These are phyloP conservation scores for Huiozyma sinensis DNA, from an alignment of 805 yeast genomes.

Conservation along the genomic window DNA sequence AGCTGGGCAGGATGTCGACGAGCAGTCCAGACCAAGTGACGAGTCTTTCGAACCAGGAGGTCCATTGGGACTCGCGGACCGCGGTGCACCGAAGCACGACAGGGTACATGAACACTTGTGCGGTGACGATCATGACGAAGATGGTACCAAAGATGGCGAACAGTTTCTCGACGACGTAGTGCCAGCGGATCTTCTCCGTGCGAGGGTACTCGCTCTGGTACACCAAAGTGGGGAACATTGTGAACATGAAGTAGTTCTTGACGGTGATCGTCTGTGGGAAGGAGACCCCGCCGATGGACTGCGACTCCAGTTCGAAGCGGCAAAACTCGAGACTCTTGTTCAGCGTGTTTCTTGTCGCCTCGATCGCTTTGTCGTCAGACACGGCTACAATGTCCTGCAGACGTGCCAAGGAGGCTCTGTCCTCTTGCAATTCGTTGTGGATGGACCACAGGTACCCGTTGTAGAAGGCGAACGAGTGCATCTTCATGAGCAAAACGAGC, in stretches of 20 bases:
- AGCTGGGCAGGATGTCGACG: slow-evolving; percentile 68
- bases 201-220: slow-evolving; percentile 78
- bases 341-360: slow-evolving; percentile 47
- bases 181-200: slow-evolving; percentile 56
- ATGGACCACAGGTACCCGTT: slow-evolving; percentile 81
- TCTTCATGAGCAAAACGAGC: slow-evolving; percentile 81
- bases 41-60: slow-evolving; percentile 14
- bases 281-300: slow-evolving; percentile 26
- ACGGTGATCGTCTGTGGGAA: slow-evolving; percentile 71
- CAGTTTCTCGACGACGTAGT: slow-evolving; percentile 55
- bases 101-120: slow-evolving; percentile 71
- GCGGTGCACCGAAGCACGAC: slow-evolving; percentile 48
- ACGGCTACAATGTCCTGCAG: slow-evolving; percentile 31
- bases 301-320: slow-evolving; percentile 55
- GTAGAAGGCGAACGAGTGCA: slow-evolving; percentile 85
- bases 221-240: slow-evolving; percentile 85
- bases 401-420: slow-evolving; percentile 34
- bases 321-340: slow-evolving; percentile 54
- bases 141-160: slow-evolving; percentile 84
- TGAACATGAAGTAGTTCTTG: slow-evolving; percentile 57
- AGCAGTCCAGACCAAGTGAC: slow-evolving; percentile 31
- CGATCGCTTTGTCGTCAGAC: slow-evolving; percentile 20
- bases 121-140: slow-evolving; percentile 68
- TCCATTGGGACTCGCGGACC: slow-evolving; percentile 31
- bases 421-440: slow-evolving; percentile 40